Base-by-base conservation (phyloP, 1,284 basidiomycete genomes). In the Ceratobasidium sp. region DNA sequence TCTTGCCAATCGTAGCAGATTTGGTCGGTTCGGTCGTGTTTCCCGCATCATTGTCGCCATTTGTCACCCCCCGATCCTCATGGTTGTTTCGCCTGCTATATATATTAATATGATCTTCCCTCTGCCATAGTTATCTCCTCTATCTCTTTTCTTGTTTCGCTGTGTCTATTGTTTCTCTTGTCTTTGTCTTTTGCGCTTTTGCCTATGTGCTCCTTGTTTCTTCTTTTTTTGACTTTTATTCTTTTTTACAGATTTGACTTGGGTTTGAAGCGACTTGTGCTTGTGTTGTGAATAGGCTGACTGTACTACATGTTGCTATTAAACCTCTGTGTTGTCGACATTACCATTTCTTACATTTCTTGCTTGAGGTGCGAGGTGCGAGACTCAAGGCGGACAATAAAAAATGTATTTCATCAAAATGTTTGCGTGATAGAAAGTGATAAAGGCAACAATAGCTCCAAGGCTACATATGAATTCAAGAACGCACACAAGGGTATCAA, bases 231-330 rank as follows among this genome's bases (percentile, higher is more conserved):
- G 54, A 67, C 64, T 67, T 66, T 67, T 23, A 50, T 66, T 26
- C 38, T 58, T 69, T 59, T 69, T 69, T 69, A 69, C 66, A 55
- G 38, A 50, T 58, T 43, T 69, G 66, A n/a, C 21, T 57, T 69
- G 66, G 66, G 66, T 69, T 30, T 69, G 66, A 52, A 57, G 52
- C 46, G 50, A 52, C 52, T 43, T 69, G 66, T 69, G 52, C 66
- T 69, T 41, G 49, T 69, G 35, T 69, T 52, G 66, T 69, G 66
- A 69, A 69, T 69, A 57, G 66, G 66, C 54, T 38, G 35, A 11
- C 11, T 69, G 66, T 69, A 69, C 66, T 69, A 69, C 66, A 69
- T 55, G 41, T 35, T 69, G 66, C 66, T 69, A 69, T 69, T 69
- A 52, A 69, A 69, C 50, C 41, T 54, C 52, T 69, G 49, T 69